Percentiles rank a stretch among this genome's conserved stretches.
phyloP scores from a whole-genome alignment of 2,329 filamentous ascomycete genomes.

The Aspergillus quadricinctus region DNA sequence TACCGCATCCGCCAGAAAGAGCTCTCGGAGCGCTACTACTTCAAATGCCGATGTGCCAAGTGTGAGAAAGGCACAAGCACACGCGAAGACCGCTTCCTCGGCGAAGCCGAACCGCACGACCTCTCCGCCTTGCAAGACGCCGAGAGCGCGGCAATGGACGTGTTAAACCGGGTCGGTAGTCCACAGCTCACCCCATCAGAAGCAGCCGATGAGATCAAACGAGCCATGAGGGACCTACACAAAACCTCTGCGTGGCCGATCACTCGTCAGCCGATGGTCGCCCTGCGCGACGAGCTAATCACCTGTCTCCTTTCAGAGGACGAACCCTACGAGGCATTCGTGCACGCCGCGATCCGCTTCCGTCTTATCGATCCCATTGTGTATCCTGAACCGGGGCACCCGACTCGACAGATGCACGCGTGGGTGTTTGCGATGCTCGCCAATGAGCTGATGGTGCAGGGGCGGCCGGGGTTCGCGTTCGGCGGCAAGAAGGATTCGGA shows the following conservation, averaged over 20 bases:
- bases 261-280: conserved; percentile 52
- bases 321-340: conserved; percentile 46
- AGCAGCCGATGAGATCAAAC: conserved; percentile 32
- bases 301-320: conserved; percentile 42
- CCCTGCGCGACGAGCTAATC: conserved; percentile 52
- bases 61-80: conserved; percentile 35
- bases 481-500: not conserved
- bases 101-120: conserved; percentile 6
- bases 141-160: conserved; percentile 18
- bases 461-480: conserved; percentile 9
- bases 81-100: conserved; percentile 16
- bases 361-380: conserved; percentile 49
- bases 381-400: conserved; percentile 48
- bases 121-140: conserved; percentile 12
- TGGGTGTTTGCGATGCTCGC: conserved; percentile 31
- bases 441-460: conserved; percentile 23
- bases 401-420: conserved; percentile 49
- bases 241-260: conserved; percentile 43
- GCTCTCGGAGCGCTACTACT: conserved; percentile 54
- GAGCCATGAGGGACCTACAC: conserved; percentile 39
- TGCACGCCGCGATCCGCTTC: conserved; percentile 50
- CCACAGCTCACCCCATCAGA: conserved; percentile 18
- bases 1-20: conserved; percentile 49
- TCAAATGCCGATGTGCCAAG: conserved; percentile 53
- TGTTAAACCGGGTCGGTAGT: conserved; percentile 21